These are phyloP conservation scores for Crepidotus variabilis DNA, from an alignment of 768 basidiomycete species.

Conservation along the genomic window DNA sequence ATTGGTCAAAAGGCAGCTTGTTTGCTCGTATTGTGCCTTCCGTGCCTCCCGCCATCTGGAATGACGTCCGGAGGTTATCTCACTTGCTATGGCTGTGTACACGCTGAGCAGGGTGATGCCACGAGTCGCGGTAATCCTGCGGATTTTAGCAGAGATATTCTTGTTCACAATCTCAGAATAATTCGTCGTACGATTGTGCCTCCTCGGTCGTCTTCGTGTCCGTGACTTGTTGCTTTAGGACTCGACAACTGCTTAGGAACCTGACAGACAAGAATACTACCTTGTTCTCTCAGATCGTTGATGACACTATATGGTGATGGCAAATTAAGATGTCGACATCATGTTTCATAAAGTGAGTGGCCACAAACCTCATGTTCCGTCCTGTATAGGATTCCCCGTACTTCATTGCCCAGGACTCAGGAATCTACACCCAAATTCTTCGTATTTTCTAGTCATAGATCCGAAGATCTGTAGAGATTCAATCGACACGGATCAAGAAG, in stretches of 20 bases:
- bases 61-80: not conserved
- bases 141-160: conserved; percentile 4
- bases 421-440: not conserved
- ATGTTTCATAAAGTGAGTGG: not conserved
- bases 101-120: not conserved
- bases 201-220: conserved; percentile 8
- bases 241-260: not conserved
- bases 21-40: not conserved
- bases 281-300: not conserved
- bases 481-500: too few species aligned
- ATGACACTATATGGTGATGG: not conserved
- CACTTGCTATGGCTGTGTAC: conserved; percentile 7
- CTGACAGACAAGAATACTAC: not conserved
- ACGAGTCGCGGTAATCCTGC: conserved; percentile 5
- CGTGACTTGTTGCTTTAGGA: not conserved
- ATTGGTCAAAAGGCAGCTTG: too few species aligned
- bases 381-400: conserved; percentile 8
- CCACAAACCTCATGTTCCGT: not conserved
- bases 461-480: not conserved
- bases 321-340: not conserved
- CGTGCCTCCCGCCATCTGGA: not conserved
- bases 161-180: conserved; percentile 6
- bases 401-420: conserved; percentile 6
- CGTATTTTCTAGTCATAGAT: not conserved
- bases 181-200: conserved; percentile 9